Base-by-base conservation (phyloP, 1,139 yeast genomes). In the Yamadazyma atmosphaerica region DNA sequence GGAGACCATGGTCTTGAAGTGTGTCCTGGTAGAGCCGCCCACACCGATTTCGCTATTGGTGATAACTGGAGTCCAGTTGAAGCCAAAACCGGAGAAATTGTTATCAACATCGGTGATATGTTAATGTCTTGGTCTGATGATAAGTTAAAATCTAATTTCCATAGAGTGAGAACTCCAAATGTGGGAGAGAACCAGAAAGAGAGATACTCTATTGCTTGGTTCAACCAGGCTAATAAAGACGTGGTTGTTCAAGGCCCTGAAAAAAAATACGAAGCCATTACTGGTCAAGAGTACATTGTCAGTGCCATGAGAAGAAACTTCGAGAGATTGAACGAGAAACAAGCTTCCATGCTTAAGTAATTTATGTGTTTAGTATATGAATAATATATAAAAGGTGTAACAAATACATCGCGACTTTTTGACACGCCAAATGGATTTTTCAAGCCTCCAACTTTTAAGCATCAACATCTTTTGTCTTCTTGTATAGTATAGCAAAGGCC, bases 91-190 rank as follows among this genome's bases (percentile, higher is more conserved):
- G 63, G 63, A 3, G 59, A 59, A n/a, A 57, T 59, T 32, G 62
- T 59, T n/a, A 52, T 59, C 30, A 59, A 59, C 34, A 59, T 59
- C 30, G 63, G 63, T 3, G 63, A 59, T 35, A 59, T 59, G 63
- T 40, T 59, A 30, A 59, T 59, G 63, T 55, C 62, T 14, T 59
- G 64, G 63, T 49, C 58, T 4, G 63, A 59, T 38, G 63, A 59
- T 37, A 43, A 39, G 19, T 43, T 58, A 30, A 59, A 59, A 38
- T 55, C 61, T 4, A 59, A 56, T 36, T 59, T 56, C 40, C 63
- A 58, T 40, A 47, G 64, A 36, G 64, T 59, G 22, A 47, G 61
- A 42, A 40, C 50, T 3, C 61, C 62, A 5, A 33, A 33, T 4
- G 37, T 37, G 4, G 54, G 38, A 4, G 61, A 58, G 34, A 52